These are phyloP conservation scores for Herpomyces periplanetae DNA, from an alignment of 2,329 filamentous ascomycete genomes.

Conservation along the genomic window DNA sequence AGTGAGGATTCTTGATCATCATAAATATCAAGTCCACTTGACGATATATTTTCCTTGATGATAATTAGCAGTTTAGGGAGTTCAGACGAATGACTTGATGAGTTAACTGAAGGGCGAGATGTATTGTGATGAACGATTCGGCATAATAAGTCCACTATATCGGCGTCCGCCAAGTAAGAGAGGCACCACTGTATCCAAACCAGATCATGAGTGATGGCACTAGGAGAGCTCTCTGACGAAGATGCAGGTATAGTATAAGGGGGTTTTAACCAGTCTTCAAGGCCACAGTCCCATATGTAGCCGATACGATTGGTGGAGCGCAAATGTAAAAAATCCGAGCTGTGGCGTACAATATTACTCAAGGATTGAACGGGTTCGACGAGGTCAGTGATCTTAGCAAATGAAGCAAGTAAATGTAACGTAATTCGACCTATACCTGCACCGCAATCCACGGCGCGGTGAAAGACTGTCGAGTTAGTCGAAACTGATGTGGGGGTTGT, in stretches of 20 bases:
- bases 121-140: too few species aligned
- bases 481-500: conserved; percentile 1
- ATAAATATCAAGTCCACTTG: too few species aligned
- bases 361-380: conserved; percentile 59
- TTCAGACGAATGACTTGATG: too few species aligned
- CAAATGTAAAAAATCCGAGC: conserved; percentile 6
- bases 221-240: conserved; percentile 6
- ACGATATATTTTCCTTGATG: too few species aligned
- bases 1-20: too few species aligned
- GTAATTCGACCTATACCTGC: conserved; percentile 50
- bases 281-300: conserved; percentile 24
- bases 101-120: too few species aligned
- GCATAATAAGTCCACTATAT: conserved; percentile 28
- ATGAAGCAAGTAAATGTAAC: conserved; percentile 25
- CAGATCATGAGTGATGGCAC: conserved; percentile 21
- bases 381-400: conserved; percentile 33
- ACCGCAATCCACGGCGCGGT: conserved; percentile 16
- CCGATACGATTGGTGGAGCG: conserved; percentile 13
- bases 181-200: conserved; percentile 79
- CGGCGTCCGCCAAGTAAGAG: conserved; percentile 33
- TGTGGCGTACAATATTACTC: conserved; percentile 16
- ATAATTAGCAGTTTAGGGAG: too few species aligned
- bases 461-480: conserved; percentile 1
- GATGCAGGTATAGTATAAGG: conserved; percentile 6
- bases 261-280: conserved; percentile 50